A percentile compares a stretch with the other conserved stretches of the same genome.
phyloP scores from a whole-genome alignment of 140 eudicot genomes.

The Flaveria floridana region DNA sequence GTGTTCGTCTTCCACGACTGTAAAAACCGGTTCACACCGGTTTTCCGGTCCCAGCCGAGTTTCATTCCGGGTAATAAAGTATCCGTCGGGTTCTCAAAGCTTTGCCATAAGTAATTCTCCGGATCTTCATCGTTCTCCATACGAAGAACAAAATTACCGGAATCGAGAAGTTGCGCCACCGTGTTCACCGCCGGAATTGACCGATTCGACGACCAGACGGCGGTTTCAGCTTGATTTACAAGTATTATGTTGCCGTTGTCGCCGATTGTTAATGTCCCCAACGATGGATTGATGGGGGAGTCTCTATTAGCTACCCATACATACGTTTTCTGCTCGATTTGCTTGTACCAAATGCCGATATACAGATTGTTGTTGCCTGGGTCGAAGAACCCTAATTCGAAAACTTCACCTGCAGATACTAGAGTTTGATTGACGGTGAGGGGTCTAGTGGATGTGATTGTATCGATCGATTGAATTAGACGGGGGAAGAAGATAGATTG shows the following conservation, averaged over 20 bases:
- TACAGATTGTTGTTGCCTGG: conserved; percentile 40
- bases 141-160: conserved; percentile 62
- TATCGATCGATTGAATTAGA: conserved; percentile 32
- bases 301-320: conserved; percentile 86
- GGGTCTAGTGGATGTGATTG: conserved; percentile 42
- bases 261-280: conserved; percentile 36
- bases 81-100: conserved; percentile 75
- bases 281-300: conserved; percentile 42
- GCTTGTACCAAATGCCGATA: conserved; percentile 74
- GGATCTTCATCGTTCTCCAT: conserved; percentile 30
- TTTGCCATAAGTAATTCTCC: conserved; percentile 61
- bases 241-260: conserved; percentile 44
- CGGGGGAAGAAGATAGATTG: conserved; percentile 30
- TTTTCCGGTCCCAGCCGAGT: conserved; percentile 59
- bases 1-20: conserved; percentile 47
- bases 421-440: conserved; percentile 51
- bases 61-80: conserved; percentile 83
- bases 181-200: conserved; percentile 27
- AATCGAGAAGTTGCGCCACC: conserved; percentile 52
- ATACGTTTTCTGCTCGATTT: conserved; percentile 21
- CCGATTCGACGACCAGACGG: conserved; percentile 48
- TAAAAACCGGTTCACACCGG: conserved; percentile 45
- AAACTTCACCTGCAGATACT: conserved; percentile 37
- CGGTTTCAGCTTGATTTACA: neutral
- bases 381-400: conserved; percentile 65